These are phyloP conservation scores for Raphidocelis subcapitata DNA, from an alignment of 139 green algal genomes.

Conservation along the genomic window DNA sequence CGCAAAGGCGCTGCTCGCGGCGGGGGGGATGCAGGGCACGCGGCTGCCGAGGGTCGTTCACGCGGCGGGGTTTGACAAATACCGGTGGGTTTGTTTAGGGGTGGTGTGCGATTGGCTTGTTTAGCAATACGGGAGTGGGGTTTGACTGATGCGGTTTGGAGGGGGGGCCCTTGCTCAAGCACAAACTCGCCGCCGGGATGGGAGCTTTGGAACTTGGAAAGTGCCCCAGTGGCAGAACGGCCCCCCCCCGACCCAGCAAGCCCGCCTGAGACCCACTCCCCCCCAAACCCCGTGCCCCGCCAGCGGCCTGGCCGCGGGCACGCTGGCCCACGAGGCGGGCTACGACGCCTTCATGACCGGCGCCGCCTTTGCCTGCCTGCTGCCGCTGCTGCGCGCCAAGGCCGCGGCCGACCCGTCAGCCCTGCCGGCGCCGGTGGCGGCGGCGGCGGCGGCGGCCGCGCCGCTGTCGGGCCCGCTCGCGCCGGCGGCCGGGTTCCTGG, in stretches of 20 bases:
- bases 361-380: constrained; percentile 33
- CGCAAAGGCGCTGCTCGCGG: constrained; percentile 2
- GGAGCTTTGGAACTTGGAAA: no score
- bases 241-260: no score
- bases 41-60: constrained; percentile 15
- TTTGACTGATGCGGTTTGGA: no score
- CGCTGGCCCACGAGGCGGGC: constrained; percentile 36
- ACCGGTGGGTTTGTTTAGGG: background rate
- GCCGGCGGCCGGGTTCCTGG: constrained; percentile 1
- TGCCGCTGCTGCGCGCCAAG: constrained; percentile 24
- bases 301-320: constrained; percentile 16
- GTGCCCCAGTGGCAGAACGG: no score
- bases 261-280: background rate
- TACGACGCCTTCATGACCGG: constrained; percentile 78
- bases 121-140: no score
- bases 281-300: background rate
- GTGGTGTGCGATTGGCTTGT: no score
- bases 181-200: no score
- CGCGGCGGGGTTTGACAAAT: constrained; percentile 34
- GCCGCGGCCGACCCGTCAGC: constrained; percentile 1
- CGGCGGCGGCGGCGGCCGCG: background rate
- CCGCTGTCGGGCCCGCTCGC: background rate
- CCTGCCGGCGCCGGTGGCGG: background rate
- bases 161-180: no score
- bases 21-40: background rate